Evolutionary conservation across 495 filamentous ascomycete genomes (phyloP), one percentile per base, ranked within the genome.

Genomic region (Thermochaetoides thermophila): DNA sequence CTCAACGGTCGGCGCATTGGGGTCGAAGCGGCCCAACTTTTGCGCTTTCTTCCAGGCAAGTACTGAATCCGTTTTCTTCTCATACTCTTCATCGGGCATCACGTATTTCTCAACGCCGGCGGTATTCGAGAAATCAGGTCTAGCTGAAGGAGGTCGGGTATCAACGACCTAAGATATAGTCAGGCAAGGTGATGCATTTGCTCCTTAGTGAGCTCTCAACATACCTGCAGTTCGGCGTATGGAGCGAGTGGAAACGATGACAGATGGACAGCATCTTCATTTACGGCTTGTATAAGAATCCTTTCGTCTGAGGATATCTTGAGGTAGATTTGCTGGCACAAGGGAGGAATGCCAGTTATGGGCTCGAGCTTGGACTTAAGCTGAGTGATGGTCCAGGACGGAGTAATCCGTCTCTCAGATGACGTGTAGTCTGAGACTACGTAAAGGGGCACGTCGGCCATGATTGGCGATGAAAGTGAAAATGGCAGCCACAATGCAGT

Each of bases 11-110:
- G 80, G 74, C 5, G 85, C 81, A 44, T 71, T 68, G 3, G 89
- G 89, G 50, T 95, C 85, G 57, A 97, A 97, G 18, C 89, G 84
- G 23, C 89, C 89, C 15, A 97, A 69, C 46, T 92, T 83, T 45
- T 93, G 75, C 14, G 74, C 67, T 57, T 79, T 82, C 63, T 97
- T 97, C 82, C 83, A 95, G 7, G 84, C 81, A 25, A 93, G 68
- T 11, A 97, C 89, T 16, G 78, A 85, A 58, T 92, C 80, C 17
- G 74, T 60, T 35, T 82, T 82, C 34, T 72, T 70, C 47, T 81
- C 81, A 61, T 97, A 97, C 35, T 82, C 75, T 13, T 77, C 71
- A 18, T 66, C 58, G 13, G 85, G 82, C 56, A 97, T 74, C 37
- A 73, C 71, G 49, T 84, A 95, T 54, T 95, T 96, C 15, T 79